These are phyloP conservation scores for Plantago lanceolata DNA, from an alignment of 305 asterid species.

Conservation along the genomic window DNA sequence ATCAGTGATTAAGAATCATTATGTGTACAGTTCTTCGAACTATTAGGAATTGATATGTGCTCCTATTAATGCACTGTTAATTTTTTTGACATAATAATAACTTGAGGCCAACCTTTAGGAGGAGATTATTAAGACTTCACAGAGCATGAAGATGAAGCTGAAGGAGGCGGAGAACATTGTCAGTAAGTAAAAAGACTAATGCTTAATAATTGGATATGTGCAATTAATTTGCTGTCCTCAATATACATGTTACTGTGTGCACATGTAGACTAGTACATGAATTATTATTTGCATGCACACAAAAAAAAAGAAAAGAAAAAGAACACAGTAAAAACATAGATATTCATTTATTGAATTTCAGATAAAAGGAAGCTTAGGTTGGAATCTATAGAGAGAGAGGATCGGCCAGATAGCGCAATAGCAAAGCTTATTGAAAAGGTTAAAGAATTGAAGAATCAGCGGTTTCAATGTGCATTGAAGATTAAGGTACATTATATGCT, in stretches of 20 bases:
- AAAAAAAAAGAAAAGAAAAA: too few species aligned
- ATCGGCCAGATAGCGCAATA: conserved; percentile 53
- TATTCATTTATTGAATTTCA: conserved; percentile 24
- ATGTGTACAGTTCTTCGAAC: too few species aligned
- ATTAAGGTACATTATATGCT: conserved; percentile 47
- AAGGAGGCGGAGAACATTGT: conserved; percentile 51
- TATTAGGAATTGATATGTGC: too few species aligned
- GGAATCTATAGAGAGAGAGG: conserved; percentile 56
- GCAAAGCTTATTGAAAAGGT: conserved; percentile 47
- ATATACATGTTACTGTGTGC: background rate
- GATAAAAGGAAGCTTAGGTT: conserved; percentile 54
- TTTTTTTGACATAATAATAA: conserved; percentile 20
- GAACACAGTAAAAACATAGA: background rate
- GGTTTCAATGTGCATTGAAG: conserved; percentile 46
- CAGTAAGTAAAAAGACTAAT: conserved; percentile 49
- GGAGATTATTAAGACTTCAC: conserved; percentile 41
- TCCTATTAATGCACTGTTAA: background rate
- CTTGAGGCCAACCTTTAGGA: conserved; percentile 46
- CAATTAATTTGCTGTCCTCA: conserved; percentile 19
- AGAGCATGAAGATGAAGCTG: conserved; percentile 44
- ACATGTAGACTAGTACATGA: background rate
- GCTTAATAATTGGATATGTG: background rate
- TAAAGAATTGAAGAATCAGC: conserved; percentile 55
- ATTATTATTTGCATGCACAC: background rate
- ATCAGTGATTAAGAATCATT: too few species aligned